Evolutionary conservation across 352 stramenopile species (phyloP).

Genomic region (Phytophthora pinifolia): DNA sequence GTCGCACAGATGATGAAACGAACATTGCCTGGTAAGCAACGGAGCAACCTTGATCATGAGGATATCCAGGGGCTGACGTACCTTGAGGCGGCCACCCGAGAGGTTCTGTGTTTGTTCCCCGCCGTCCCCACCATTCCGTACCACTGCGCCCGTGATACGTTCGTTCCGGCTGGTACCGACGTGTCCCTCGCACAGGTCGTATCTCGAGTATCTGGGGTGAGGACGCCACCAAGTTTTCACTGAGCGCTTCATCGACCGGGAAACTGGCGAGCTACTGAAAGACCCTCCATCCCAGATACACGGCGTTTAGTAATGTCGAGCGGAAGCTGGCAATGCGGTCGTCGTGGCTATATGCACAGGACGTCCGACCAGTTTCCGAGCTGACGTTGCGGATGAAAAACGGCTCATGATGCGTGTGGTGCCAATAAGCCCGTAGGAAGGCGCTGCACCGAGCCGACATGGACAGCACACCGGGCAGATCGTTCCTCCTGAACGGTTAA

Average conservation of each 20-base stretch:
- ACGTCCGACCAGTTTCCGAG: not conserved
- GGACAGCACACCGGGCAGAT: too few relatives aligned
- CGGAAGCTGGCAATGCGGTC: constrained; percentile 1
- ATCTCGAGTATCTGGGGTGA: not conserved
- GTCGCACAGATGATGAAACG: too few relatives aligned
- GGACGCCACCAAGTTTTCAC: not conserved
- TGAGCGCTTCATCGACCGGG: not conserved
- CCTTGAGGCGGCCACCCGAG: constrained; percentile 44
- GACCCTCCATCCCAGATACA: not conserved
- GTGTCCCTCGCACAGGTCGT: constrained; percentile 12
- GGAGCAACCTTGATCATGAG: too few relatives aligned
- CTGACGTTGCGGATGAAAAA: constrained; percentile 2
- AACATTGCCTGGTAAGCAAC: too few relatives aligned
- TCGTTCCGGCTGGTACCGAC: constrained; percentile 33
- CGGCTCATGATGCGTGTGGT: not conserved
- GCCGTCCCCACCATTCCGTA: constrained; percentile 12
- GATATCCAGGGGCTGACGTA: constrained; percentile 41
- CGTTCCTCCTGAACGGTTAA: too few relatives aligned
- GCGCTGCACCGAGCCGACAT: not conserved
- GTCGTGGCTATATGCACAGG: not conserved
- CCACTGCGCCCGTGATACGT: constrained; percentile 34
- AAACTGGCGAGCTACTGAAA: not conserved
- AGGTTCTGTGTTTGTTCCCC: constrained; percentile 54
- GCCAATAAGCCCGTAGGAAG: too few relatives aligned
- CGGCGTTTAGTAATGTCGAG: not conserved